These are phyloP conservation scores for Mrakia blollopis DNA, from an alignment of 768 basidiomycete genomes.

Conservation along the genomic window DNA sequence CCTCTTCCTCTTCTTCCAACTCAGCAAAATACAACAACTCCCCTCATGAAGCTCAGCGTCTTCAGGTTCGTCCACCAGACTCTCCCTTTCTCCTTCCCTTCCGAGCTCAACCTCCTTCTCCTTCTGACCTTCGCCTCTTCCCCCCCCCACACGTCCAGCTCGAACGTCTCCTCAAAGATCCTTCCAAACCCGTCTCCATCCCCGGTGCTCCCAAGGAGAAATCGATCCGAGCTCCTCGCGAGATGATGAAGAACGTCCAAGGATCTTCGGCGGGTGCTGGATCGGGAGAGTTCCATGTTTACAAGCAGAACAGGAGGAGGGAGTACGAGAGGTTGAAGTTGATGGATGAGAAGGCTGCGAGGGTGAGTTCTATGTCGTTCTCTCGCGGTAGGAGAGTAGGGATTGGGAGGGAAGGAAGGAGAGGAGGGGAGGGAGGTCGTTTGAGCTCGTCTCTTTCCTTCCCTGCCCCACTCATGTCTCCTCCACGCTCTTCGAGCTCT, in stretches of 20 bases:
- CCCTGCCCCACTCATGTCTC: too few species aligned
- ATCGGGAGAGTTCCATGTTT: constrained; percentile 96
- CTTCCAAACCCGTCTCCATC: constrained; percentile 70
- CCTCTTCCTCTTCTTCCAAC: background rate
- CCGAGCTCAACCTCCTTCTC: background rate
- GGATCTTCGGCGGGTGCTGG: constrained; percentile 96
- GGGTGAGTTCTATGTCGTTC: constrained; percentile 54
- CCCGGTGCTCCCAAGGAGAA: constrained; percentile 79
- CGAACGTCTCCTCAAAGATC: constrained; percentile 83
- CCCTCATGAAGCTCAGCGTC: constrained; percentile 31
- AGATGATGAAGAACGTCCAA: constrained; percentile 95
- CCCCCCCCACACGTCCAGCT: constrained; percentile 52
- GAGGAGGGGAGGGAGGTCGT: background rate
- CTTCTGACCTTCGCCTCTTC: background rate
- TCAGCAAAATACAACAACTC: constrained; percentile 25
- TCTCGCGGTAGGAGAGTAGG: too few species aligned
- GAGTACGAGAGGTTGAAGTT: constrained; percentile 93
- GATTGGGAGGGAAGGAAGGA: background rate
- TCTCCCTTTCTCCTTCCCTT: background rate
- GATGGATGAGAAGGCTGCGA: constrained; percentile 73
- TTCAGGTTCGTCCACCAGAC: constrained; percentile 19
- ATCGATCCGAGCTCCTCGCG: constrained; percentile 70
- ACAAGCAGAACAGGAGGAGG: constrained; percentile 86
- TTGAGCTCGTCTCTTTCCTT: background rate
- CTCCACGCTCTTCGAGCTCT: background rate